These are phyloP conservation scores for Gilbertella persicaria DNA, from an alignment of 371 early-diverging fungal genomes.

Conservation along the genomic window DNA sequence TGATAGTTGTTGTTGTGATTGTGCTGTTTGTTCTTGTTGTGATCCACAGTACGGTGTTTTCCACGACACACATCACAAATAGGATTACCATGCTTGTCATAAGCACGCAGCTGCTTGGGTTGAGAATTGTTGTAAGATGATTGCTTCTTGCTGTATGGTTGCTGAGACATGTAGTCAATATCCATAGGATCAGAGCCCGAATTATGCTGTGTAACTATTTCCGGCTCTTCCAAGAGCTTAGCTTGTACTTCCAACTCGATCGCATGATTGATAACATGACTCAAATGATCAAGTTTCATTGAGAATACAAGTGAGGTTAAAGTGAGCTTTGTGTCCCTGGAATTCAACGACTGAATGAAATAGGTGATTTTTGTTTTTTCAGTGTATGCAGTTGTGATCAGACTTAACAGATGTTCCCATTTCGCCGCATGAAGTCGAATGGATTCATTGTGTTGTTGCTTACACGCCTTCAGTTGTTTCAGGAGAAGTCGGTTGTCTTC, in stretches of 20 bases:
- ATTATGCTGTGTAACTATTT: too few relatives aligned
- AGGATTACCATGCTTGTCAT: slow-evolving; percentile 7
- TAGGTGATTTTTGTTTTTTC: slow-evolving; percentile 1
- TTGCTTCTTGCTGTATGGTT: neutral
- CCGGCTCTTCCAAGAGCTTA: too few relatives aligned
- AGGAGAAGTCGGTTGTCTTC: slow-evolving; percentile 1
- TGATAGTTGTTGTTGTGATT: too few relatives aligned
- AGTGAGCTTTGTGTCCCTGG: neutral
- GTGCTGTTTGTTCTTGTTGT: neutral
- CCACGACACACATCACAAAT: slow-evolving; percentile 5
- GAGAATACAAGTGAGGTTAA: too few relatives aligned
- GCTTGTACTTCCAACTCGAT: slow-evolving; percentile 2
- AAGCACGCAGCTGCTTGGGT: slow-evolving; percentile 1
- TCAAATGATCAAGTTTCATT: too few relatives aligned
- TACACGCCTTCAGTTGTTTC: neutral
- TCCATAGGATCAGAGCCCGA: too few relatives aligned
- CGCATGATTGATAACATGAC: slow-evolving; percentile 1
- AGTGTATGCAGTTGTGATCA: slow-evolving; percentile 1
- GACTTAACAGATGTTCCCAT: slow-evolving; percentile 4
- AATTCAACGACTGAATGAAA: slow-evolving; percentile 4
- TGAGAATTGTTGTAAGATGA: too few relatives aligned
- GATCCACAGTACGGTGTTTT: slow-evolving; percentile 5
- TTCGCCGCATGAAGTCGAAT: slow-evolving; percentile 4
- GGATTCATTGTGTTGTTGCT: slow-evolving; percentile 1
- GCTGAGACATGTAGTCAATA: too few relatives aligned